phyloP scores from a whole-genome alignment of 495 filamentous ascomycete species.

The Hypoxylon perforatum region DNA sequence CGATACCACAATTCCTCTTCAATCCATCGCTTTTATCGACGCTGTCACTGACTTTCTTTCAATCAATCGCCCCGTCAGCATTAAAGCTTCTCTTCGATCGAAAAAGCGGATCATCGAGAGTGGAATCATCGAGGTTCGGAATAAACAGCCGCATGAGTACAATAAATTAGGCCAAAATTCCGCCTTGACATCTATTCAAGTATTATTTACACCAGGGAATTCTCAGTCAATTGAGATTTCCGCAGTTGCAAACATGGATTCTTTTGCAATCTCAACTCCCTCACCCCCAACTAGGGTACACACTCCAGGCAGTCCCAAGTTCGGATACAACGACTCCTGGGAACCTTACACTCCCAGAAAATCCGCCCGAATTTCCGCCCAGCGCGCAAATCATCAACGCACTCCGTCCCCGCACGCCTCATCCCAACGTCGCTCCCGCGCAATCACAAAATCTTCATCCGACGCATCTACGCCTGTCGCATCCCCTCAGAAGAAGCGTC shows the following conservation, averaged over 20 bases:
- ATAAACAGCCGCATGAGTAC: background rate
- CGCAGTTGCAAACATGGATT: constrained; percentile 26
- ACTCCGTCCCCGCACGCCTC: constrained; percentile 59
- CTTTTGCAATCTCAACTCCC: constrained; percentile 65
- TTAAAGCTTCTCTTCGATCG: background rate
- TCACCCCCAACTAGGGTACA: constrained; percentile 68
- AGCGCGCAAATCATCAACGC: constrained; percentile 51
- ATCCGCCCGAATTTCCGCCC: constrained; percentile 61
- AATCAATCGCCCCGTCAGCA: background rate
- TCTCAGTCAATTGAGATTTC: background rate
- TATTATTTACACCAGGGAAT: background rate
- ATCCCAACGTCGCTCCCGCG: constrained; percentile 45
- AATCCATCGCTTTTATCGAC: too few relatives aligned
- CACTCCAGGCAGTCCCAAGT: constrained; percentile 78
- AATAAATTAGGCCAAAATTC: background rate
- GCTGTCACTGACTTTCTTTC: background rate
- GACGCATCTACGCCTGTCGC: constrained; percentile 52
- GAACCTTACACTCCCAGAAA: constrained; percentile 74
- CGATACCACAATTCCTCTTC: background rate
- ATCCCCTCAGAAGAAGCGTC: constrained; percentile 66
- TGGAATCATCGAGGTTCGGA: background rate
- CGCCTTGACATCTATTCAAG: background rate
- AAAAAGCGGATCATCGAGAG: background rate
- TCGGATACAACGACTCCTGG: constrained; percentile 76
- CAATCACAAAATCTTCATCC: constrained; percentile 47